These are phyloP conservation scores for Trichoderma cornu-damae DNA, from an alignment of 2,329 filamentous ascomycete genomes.

Conservation along the genomic window DNA sequence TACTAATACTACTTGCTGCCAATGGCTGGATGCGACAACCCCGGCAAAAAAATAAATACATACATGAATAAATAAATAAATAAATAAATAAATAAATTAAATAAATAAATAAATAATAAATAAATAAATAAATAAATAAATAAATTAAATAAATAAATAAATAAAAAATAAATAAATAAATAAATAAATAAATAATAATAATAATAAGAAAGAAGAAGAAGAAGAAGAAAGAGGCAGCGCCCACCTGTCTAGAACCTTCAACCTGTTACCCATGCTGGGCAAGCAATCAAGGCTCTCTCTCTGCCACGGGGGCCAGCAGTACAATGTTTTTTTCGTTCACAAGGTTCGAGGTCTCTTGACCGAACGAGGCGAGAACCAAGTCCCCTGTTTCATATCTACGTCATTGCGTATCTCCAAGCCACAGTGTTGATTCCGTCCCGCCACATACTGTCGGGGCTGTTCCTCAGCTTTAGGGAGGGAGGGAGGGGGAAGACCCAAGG, in stretches of 20 bases:
- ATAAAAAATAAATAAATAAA: no score
- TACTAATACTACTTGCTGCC: conserved; percentile 5
- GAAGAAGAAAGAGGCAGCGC: no score
- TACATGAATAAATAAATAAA: no score
- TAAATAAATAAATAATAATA: no score
- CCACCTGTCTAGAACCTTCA: not conserved
- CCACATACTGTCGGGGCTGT: not conserved
- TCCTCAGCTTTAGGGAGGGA: not conserved
- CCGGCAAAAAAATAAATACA: not conserved
- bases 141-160: no score
- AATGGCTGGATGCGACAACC: conserved; percentile 2
- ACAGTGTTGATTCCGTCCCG: not conserved
- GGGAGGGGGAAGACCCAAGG: no score
- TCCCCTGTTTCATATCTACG: conserved; percentile 7
- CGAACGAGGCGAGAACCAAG: not conserved
- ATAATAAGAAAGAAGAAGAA: no score
- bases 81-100: no score
- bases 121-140: no score
- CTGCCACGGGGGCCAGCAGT: not conserved
- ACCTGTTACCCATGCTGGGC: not conserved
- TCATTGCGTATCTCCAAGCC: conserved; percentile 7
- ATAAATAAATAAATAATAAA: no score
- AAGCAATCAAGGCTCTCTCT: not conserved
- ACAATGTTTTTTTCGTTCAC: no score
- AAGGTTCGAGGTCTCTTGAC: not conserved